These are phyloP conservation scores for Solanum sitiens DNA, from an alignment of 257 asterid genomes.

Conservation along the genomic window DNA sequence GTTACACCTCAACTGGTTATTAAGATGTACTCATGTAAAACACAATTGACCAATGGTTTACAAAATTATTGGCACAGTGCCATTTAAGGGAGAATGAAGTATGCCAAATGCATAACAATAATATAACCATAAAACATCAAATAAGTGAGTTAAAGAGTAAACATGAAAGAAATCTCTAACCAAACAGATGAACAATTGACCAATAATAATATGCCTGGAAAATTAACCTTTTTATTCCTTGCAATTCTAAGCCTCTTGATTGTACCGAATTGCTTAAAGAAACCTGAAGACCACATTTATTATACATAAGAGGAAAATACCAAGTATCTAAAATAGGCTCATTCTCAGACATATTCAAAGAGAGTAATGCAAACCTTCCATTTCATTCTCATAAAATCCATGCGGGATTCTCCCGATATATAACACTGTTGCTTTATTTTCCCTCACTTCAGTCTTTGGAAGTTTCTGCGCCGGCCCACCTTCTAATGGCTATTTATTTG, in stretches of 20 bases:
- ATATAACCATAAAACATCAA: background rate
- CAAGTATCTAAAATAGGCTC: background rate
- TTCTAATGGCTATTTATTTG: slow-evolving; percentile 44
- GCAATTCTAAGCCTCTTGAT: slow-evolving; percentile 78
- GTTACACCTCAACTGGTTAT: background rate
- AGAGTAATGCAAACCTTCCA: slow-evolving; percentile 55
- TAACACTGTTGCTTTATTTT: slow-evolving; percentile 53
- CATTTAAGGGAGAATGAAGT: background rate
- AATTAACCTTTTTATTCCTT: slow-evolving; percentile 73
- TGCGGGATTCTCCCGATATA: slow-evolving; percentile 95
- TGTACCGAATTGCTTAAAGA: slow-evolving; percentile 84
- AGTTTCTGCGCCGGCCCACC: slow-evolving; percentile 61
- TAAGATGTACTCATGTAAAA: background rate
- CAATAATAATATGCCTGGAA: background rate
- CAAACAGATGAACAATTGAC: background rate
- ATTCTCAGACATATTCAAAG: background rate
- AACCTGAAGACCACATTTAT: slow-evolving; percentile 42
- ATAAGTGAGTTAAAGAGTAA: background rate
- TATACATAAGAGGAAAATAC: background rate
- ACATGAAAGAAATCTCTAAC: background rate
- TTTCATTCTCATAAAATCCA: slow-evolving; percentile 89
- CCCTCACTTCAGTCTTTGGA: slow-evolving; percentile 30
- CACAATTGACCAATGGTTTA: background rate
- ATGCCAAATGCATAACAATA: background rate
- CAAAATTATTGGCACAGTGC: background rate